Evolutionary conservation across 1,284 basidiomycete genomes (phyloP).

Genomic region (Pyrrhoderma lamaoense): DNA sequence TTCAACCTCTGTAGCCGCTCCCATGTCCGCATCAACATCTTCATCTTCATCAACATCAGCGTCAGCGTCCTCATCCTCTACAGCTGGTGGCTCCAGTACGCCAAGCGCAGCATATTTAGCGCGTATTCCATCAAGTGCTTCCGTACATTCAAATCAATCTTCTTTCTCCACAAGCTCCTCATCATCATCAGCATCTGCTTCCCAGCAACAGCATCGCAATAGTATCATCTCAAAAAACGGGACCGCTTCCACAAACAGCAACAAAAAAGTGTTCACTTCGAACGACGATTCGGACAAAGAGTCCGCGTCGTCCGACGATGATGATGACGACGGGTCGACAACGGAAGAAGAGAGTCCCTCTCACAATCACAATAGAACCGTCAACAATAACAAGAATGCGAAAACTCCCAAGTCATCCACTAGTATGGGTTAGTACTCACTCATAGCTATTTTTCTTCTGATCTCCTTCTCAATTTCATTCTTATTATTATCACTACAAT

Average conservation of each 20-base stretch:
- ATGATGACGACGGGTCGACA: conserved; percentile 4
- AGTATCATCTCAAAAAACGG: neutral
- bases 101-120: neutral
- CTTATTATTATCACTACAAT: no score
- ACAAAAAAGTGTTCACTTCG: neutral
- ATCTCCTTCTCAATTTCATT: no score
- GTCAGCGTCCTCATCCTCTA: neutral
- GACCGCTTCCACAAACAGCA: neutral
- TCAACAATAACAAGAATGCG: neutral
- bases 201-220: neutral
- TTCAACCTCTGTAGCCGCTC: neutral
- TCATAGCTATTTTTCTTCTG: no score
- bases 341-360: conserved; percentile 8
- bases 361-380: no score
- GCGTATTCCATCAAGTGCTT: neutral
- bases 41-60: neutral
- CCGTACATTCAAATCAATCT: neutral
- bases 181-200: neutral
- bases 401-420: neutral
- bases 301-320: neutral
- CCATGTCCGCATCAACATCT: neutral
- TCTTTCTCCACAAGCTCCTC: neutral
- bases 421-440: neutral
- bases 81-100: neutral
- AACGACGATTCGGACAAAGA: neutral